These are phyloP conservation scores for Thalassiosira hispida DNA, from an alignment of 352 stramenopile genomes.

Conservation along the genomic window DNA sequence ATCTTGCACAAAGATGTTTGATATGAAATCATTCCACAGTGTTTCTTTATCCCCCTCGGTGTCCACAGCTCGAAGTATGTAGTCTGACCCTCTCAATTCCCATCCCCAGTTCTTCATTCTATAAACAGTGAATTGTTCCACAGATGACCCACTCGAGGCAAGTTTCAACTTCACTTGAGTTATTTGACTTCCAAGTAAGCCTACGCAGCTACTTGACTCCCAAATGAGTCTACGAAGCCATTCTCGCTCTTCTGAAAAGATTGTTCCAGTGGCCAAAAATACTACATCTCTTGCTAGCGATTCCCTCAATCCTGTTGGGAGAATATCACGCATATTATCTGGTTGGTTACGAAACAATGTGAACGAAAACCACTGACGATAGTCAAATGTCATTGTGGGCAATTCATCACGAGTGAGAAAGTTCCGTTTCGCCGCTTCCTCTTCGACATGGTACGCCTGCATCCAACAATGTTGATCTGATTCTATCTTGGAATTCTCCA, in stretches of 20 bases:
- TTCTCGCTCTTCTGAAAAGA: background rate
- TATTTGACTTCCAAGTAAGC: background rate
- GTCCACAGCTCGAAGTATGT: constrained; percentile 28
- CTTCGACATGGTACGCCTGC: background rate
- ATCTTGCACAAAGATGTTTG: constrained; percentile 33
- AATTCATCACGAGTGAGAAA: constrained; percentile 34
- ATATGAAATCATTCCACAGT: constrained; percentile 31
- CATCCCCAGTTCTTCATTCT: constrained; percentile 34
- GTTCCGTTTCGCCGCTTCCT: background rate
- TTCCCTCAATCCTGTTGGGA: constrained; percentile 28
- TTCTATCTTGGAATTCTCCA: background rate
- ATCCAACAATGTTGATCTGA: constrained; percentile 19
- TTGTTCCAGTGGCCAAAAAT: background rate
- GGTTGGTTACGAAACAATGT: constrained; percentile 11
- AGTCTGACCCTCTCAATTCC: constrained; percentile 26
- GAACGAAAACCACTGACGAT: constrained; percentile 28
- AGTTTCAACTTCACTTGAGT: background rate
- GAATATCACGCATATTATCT: constrained; percentile 18
- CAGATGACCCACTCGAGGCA: background rate
- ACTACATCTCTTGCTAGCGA: background rate
- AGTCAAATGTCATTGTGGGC: constrained; percentile 26
- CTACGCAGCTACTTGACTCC: background rate
- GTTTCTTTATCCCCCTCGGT: constrained; percentile 1
- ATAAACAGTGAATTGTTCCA: constrained; percentile 9
- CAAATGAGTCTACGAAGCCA: background rate